Conservation (phyloP, 2,329 filamentous ascomycete genomes). For the Colletotrichum tamarilloi region DNA sequence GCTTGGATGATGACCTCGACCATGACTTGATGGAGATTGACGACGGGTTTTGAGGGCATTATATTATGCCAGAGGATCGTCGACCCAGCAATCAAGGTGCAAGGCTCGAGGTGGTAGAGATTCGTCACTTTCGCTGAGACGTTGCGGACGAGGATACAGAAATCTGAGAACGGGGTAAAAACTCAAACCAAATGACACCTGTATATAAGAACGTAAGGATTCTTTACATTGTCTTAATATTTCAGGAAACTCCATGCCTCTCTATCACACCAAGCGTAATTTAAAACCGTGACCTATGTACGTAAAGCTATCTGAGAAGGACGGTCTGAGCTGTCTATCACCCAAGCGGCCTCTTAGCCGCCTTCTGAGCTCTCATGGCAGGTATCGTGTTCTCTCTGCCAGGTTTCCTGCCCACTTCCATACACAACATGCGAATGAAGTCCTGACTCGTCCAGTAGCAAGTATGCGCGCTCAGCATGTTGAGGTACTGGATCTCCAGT, state of each 20-base stretch:
- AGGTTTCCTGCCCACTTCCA: conserved; percentile 82
- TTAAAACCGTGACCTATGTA: not conserved
- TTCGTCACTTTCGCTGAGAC: too few species aligned
- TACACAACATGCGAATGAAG: conserved; percentile 89
- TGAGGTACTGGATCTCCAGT: conserved; percentile 94
- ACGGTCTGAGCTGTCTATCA: not conserved
- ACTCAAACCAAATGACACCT: too few species aligned
- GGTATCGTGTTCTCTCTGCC: conserved; percentile 72
- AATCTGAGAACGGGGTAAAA: too few species aligned
- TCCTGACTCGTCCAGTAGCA: conserved; percentile 92
- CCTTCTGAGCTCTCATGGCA: conserved; percentile 69
- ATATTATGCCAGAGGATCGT: too few species aligned
- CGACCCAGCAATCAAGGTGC: not conserved
- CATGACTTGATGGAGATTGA: conserved; percentile 66
- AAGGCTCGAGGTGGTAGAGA: too few species aligned
- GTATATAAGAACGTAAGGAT: too few species aligned
- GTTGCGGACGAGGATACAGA: too few species aligned
- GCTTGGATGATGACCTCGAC: conserved; percentile 63
- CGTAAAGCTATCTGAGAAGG: not conserved
- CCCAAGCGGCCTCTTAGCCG: conserved; percentile 45
- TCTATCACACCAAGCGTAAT: not conserved
- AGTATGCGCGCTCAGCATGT: conserved; percentile 95
- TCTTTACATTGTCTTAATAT: not conserved
- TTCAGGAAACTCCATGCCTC: not conserved
- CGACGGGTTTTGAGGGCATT: conserved; percentile 40